phyloP scores from a whole-genome alignment of 306 rosid species.

The Malus sieversii region DNA sequence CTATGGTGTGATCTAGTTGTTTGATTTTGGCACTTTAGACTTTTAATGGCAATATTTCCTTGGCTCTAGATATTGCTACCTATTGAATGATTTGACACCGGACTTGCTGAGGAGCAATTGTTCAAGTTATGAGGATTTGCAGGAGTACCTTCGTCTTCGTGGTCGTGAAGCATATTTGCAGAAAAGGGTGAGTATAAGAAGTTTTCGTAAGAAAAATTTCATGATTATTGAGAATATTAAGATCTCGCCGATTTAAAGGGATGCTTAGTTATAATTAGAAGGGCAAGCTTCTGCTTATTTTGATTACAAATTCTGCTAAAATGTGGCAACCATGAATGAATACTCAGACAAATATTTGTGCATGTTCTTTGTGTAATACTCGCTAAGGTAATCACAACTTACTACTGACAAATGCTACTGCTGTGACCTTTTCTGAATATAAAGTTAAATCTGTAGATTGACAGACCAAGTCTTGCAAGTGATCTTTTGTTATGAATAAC shows the following conservation, averaged over 20 bases:
- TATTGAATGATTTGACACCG: constrained; percentile 77
- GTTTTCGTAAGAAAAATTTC: neutral
- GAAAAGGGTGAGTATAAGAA: constrained; percentile 55
- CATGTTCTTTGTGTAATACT: neutral
- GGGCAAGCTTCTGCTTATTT: neutral
- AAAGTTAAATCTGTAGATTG: neutral
- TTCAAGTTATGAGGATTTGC: constrained; percentile 61
- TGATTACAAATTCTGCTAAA: neutral
- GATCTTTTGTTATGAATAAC: neutral
- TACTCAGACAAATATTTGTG: neutral
- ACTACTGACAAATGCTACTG: neutral
- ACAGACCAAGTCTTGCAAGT: neutral
- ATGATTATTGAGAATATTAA: neutral
- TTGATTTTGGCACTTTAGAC: constrained; percentile 2
- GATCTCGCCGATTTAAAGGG: neutral
- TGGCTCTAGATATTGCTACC: constrained; percentile 73
- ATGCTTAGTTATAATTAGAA: neutral
- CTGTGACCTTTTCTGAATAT: neutral
- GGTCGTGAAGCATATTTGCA: constrained; percentile 84
- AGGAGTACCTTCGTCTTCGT: constrained; percentile 54
- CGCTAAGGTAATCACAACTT: neutral
- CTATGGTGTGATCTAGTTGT: constrained; percentile 4
- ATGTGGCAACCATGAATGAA: neutral
- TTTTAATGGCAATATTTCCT: constrained; percentile 12
- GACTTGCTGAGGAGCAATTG: constrained; percentile 60